A percentile compares a stretch with the other conserved stretches of the same genome.
Conservation (phyloP, 495 filamentous ascomycete genomes). For the Pseudoneurospora amorphoporcata region DNA sequence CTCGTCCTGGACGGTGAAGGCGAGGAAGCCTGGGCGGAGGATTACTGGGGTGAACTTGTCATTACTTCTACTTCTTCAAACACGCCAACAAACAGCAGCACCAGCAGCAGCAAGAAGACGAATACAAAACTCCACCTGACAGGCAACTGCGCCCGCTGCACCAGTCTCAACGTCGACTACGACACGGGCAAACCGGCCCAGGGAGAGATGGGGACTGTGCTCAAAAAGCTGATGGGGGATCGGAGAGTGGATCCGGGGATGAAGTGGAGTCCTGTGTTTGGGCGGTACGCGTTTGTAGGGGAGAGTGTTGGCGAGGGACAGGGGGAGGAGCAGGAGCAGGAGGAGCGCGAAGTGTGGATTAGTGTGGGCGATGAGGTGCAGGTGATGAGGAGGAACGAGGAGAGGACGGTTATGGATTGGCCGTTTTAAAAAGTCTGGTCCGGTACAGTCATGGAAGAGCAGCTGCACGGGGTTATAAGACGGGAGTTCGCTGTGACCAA, state of each 20-base stretch:
- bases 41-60: constrained; percentile 66
- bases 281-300: constrained; percentile 63
- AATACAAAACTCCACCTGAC: constrained; percentile 45
- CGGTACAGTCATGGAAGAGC: background rate
- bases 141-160: constrained; percentile 73
- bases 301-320: constrained; percentile 26
- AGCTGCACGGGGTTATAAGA: background rate
- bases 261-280: constrained; percentile 74
- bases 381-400: constrained; percentile 46
- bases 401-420: constrained; percentile 48
- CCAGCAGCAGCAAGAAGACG: constrained; percentile 18
- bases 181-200: constrained; percentile 54
- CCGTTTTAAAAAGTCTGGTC: background rate
- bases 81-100: constrained; percentile 3
- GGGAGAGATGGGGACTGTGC: constrained; percentile 52
- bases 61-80: constrained; percentile 19
- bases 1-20: constrained; percentile 57
- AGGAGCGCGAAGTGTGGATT: constrained; percentile 11
- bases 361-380: constrained; percentile 58
- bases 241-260: constrained; percentile 64
- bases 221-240: constrained; percentile 72
- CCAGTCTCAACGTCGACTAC: constrained; percentile 76
- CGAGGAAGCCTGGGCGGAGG: constrained; percentile 61
- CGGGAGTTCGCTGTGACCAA: too few relatives aligned
- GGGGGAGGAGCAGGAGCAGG: constrained; percentile 56